A percentile compares a stretch with the other conserved stretches of the same genome.
These are phyloP conservation scores for Forsythia suspensa DNA, from an alignment of 257 asterid genomes.

Conservation along the genomic window DNA sequence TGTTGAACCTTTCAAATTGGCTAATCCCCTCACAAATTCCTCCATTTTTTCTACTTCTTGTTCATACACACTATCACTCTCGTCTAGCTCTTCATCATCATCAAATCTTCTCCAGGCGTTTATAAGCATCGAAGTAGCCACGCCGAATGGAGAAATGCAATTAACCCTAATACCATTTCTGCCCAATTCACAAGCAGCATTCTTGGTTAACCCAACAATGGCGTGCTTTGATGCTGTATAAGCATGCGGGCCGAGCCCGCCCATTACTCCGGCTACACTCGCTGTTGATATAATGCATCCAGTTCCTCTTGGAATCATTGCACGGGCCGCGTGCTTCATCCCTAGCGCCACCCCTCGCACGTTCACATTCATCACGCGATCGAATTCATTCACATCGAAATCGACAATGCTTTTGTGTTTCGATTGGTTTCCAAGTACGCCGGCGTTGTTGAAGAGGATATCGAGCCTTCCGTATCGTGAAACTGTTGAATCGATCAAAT, in stretches of 20 bases:
- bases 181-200: constrained; percentile 80
- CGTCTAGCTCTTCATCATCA: constrained; percentile 20
- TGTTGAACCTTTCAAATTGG: constrained; percentile 52
- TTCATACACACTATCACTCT: constrained; percentile 14
- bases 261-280: constrained; percentile 72
- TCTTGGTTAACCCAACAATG: constrained; percentile 68
- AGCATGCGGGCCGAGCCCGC: constrained; percentile 80
- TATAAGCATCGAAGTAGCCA: constrained; percentile 83
- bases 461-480: constrained; percentile 53
- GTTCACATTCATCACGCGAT: constrained; percentile 64
- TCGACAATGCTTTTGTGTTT: constrained; percentile 67
- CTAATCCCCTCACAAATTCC: constrained; percentile 65
- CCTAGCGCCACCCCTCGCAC: constrained; percentile 70
- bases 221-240: constrained; percentile 94
- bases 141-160: constrained; percentile 89
- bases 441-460: constrained; percentile 76
- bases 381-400: constrained; percentile 68
- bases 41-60: constrained; percentile 65
- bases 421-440: constrained; percentile 67
- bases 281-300: constrained; percentile 77
- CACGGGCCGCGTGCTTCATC: constrained; percentile 84
- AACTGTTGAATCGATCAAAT: constrained; percentile 43
- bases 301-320: constrained; percentile 46
- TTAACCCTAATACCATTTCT: constrained; percentile 71
- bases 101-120: constrained; percentile 59